phyloP scores from a whole-genome alignment of 371 early-diverging fungal species.

The Mucor piriformis region DNA sequence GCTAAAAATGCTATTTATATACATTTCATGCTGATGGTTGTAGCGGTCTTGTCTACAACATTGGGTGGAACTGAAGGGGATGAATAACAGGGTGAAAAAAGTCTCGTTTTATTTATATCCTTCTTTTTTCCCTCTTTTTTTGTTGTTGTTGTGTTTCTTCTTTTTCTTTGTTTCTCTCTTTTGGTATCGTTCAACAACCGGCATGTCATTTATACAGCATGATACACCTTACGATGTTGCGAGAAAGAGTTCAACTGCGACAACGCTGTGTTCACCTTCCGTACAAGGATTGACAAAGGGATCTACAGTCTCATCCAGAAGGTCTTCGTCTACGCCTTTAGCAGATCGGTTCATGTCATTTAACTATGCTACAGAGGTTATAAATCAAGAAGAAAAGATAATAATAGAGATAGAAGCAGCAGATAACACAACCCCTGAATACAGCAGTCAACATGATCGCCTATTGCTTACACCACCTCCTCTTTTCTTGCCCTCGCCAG shows the following conservation, averaged over 20 bases:
- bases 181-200: too few relatives aligned
- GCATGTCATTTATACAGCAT: not conserved
- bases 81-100: not conserved
- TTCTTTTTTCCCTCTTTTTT: not conserved
- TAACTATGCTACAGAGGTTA: not conserved
- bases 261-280: not conserved
- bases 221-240: not conserved
- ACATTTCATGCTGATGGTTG: not conserved
- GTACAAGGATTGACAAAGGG: not conserved
- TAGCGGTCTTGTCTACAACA: not conserved
- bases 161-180: not conserved
- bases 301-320: not conserved
- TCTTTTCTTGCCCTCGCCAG: not conserved
- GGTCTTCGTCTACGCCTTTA: not conserved
- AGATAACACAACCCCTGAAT: not conserved
- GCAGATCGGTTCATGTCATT: constrained; percentile 2
- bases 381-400: not conserved
- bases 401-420: not conserved
- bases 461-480: constrained; percentile 1
- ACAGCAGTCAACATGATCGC: not conserved
- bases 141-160: not conserved
- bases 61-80: not conserved
- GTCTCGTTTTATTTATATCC: not conserved
- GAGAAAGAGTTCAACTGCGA: not conserved
- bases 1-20: not conserved